Evolutionary conservation across 2,329 filamentous ascomycete genomes (phyloP), one percentile per base, ranked within the genome.

Genomic region (Pseudogymnoascus sp.): DNA sequence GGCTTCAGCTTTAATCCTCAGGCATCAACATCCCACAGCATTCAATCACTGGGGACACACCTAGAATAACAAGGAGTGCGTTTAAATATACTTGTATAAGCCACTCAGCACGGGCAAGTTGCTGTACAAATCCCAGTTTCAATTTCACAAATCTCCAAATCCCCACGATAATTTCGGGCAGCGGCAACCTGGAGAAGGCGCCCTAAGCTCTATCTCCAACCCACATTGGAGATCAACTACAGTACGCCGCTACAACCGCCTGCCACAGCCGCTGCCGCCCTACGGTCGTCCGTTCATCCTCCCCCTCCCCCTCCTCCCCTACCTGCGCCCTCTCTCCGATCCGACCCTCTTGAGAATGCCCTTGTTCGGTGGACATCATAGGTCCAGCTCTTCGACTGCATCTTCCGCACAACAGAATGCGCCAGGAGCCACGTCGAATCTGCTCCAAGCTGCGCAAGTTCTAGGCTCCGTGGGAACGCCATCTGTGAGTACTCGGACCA

Each of bases 381-480:
- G 44, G 56, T 35, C 29, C 56, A 38, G 29, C 56, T 35, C 35
- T 38, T 59, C 56, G 19, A 59, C 33, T 44, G 35, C 67, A 8
- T 67, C 68, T 8, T 67, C 66, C 3, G 63, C 67, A 50, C 53
- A 67, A 42, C 67, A 70, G 44, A 64, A 70, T 67, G 67, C 64
- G 14, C 67, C 62, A 21, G 68, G 68, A 21, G 68, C 68, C 62
- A 65, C 67, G 16, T 66, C 68, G 47, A 70, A 69, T 59, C 66
- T 72, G 59, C 59, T 71, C 38, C 70, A 72, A 68, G 68, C 69
- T 37, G 66, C 68, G n/a, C 69, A 71, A 64, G 67, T 64, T 63
- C 62, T 72, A 70, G 70, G 67, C 8, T 71, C 69, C 24, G 65
- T 71, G 64, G 70, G 68, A 13, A 67, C 70, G 11, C 71, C 71